Conservation (phyloP, 805 yeast genomes). For the Saturnispora quitensis region DNA sequence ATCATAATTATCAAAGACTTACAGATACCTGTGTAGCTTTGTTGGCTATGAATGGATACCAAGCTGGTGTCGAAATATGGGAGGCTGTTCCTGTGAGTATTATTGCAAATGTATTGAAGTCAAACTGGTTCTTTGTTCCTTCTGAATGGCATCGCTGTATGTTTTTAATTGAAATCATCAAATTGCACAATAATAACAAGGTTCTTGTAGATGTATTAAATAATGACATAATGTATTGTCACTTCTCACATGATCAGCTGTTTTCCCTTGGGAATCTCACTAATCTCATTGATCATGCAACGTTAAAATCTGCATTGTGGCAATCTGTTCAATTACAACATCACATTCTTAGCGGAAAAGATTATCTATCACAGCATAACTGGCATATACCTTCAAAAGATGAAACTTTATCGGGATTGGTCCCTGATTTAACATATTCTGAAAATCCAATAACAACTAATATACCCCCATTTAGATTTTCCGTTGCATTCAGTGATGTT, state of each 20-base stretch:
- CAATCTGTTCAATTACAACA: conserved; percentile 34
- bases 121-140: conserved; percentile 45
- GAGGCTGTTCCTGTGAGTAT: conserved; percentile 35
- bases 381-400: conserved; percentile 39
- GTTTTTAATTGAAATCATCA: conserved; percentile 19
- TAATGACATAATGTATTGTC: conserved; percentile 37
- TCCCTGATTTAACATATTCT: conserved; percentile 26
- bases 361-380: conserved; percentile 9
- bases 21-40: conserved; percentile 8
- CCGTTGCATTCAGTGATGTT: conserved; percentile 42
- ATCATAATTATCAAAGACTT: conserved; percentile 6
- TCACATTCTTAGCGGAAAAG: not conserved
- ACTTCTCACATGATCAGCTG: conserved; percentile 38
- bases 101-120: conserved; percentile 36
- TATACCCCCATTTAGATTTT: conserved; percentile 46
- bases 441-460: conserved; percentile 27
- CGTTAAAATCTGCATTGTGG: conserved; percentile 43
- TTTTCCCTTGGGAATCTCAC: conserved; percentile 27
- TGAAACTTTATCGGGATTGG: conserved; percentile 39
- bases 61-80: conserved; percentile 37
- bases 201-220: conserved; percentile 30
- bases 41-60: conserved; percentile 42
- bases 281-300: conserved; percentile 31
- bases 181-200: conserved; percentile 8
- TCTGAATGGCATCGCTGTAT: conserved; percentile 48